Evolutionary conservation across 768 basidiomycete species (phyloP).

Genomic region (Lactifluus volemus): DNA sequence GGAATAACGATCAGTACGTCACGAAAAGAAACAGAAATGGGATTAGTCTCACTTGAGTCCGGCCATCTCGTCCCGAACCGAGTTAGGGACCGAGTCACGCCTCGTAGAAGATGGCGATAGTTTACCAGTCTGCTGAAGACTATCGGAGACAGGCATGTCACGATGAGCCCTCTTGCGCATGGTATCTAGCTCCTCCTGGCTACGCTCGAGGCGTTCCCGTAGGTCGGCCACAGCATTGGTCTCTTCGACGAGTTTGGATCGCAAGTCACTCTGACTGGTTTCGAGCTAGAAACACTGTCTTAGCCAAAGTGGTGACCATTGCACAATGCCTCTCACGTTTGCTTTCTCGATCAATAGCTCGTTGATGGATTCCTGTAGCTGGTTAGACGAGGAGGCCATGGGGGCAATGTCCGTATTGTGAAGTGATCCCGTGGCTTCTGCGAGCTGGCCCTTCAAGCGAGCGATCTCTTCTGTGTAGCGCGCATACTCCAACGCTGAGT

Average conservation of each 20-base stretch:
- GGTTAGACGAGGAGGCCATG: background rate
- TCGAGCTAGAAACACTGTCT: slow-evolving; percentile 9
- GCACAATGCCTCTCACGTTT: slow-evolving; percentile 1
- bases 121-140: slow-evolving; percentile 27
- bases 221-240: slow-evolving; percentile 19
- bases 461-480: slow-evolving; percentile 49
- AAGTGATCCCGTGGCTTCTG: slow-evolving; percentile 29
- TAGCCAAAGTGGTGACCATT: background rate
- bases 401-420: slow-evolving; percentile 18
- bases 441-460: slow-evolving; percentile 41
- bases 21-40: background rate
- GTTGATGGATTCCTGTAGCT: slow-evolving; percentile 11
- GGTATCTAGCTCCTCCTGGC: slow-evolving; percentile 44
- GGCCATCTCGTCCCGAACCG: slow-evolving; percentile 56
- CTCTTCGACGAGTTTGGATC: slow-evolving; percentile 9
- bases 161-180: slow-evolving; percentile 53
- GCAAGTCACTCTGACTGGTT: background rate
- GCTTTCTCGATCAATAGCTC: slow-evolving; percentile 8
- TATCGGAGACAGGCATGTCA: slow-evolving; percentile 39
- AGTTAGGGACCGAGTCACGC: slow-evolving; percentile 36
- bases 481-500: slow-evolving; percentile 41
- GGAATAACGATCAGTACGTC: slow-evolving; percentile 24
- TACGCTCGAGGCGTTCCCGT: slow-evolving; percentile 31
- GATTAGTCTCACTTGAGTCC: slow-evolving; percentile 61
- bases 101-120: slow-evolving; percentile 28